Base-by-base conservation (phyloP, 192 early-diverging fungal genomes). In the Dimargaris cristalligena region DNA sequence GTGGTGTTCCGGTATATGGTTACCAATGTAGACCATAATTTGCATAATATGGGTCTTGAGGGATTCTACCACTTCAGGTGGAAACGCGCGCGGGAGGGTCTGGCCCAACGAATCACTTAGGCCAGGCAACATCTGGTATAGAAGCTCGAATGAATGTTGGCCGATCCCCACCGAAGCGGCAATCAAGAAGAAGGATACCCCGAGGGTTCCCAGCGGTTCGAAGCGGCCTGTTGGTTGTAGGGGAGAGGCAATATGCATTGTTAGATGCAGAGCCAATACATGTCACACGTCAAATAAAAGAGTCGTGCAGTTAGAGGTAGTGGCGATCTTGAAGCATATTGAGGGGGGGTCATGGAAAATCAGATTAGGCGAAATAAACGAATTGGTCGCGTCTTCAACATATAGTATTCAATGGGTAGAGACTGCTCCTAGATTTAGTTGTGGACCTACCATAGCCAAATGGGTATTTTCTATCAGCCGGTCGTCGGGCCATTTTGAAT, bases 111-210 rank as follows among this genome's bases (percentile, higher is more conserved):
- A 67, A 26, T 34, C 60, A 25, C 22, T 41, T 34, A 25, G 48
- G 34, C 58, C 46, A 6, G 61, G 55, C n/a, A 60, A 61, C 6
- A 63, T 72, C 51, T 64, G 63, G 18, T 34, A 70, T 26, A 62
- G 60, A 50, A 44, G 62, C 46, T 82, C 79, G 26, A 79, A 64
- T 3, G 81, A 83, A 63, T 82, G 83, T 33, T 63, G 62, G 20
- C 84, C 86, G 34, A 88, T 86, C 8, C 77, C 83, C 11, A 75
- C 44, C 0, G 81, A 85, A 38, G 80, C 83, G 0, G 73, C 66
- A 20, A 91, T 70, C 44, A 91, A 73, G 26, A 91, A 66, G 0
- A 73, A 71, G 10, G 85, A 84, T 22, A 88, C 82, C 31, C 74
- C 70, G 22, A 84, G 62, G 4, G 83, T 77, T 0, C 82, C 82